Base-by-base conservation (phyloP, 345 rosid genomes). In the Melaleuca quinquenervia region DNA sequence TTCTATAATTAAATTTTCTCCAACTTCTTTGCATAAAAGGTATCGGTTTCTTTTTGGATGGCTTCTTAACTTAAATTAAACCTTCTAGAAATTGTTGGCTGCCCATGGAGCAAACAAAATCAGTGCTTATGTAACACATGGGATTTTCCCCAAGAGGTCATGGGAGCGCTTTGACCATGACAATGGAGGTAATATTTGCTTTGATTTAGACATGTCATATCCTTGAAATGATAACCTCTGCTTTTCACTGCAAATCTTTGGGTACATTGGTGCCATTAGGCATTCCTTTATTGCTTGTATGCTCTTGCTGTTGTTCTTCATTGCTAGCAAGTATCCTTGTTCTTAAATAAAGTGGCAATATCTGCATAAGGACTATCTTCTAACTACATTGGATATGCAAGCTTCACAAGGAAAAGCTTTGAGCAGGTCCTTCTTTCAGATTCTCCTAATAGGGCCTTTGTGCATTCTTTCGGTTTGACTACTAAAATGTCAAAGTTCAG, bases 101-200 rank as follows among this genome's bases (percentile, higher is more conserved):
- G 92, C 94, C 85, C 98, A 92, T 89, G 98, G 98, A 90, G 99
- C 99, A 62, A 89, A 96, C 49, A 95, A 89, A 89, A 90, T 97
- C 86, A 97, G 99, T 48, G 99, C 99, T 21, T 96, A 95, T 83
- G 98, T 97, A 83, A 96, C 99, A 1, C 99, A 97, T 83, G 99
- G 98, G 41, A 97, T 96, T 84, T 97, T 97, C 91, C 99, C 98
- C 20, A 94, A 96, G 64, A 92, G 87, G 36, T 94, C 99, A 29
- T 97, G 98, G 98, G 93, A 94, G 84, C 98, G 98, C 86, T 97
- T 96, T 90, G 84, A 95, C 87, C 91, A 90, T 87, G 98, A 96
- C 87, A 90, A 88, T 85, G 98, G 92, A 95, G 99, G 99, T 97
- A 91, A 78, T 82, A 11, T 85, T 44, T 49, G 9, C 84, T 45